Base-by-base conservation (phyloP, 306 rosid species). In the Medicago truncatula region DNA sequence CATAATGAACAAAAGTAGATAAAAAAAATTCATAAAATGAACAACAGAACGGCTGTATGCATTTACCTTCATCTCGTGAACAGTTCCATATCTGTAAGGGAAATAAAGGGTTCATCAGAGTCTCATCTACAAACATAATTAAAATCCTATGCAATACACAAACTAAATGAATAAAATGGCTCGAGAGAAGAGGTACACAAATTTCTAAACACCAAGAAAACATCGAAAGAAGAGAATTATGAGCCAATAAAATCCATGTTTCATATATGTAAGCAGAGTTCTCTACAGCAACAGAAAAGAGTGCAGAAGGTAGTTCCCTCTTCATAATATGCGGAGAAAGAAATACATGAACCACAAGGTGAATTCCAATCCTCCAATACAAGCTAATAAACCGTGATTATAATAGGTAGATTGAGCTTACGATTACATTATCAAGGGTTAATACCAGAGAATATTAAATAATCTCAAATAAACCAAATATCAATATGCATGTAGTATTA, bases 61-160 rank as follows among this genome's bases (percentile, higher is more conserved):
- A 66, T 41, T 80, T 77, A 93, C 98, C 98, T 91, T 93, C 98
- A 18, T 91, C 96, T 39, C 97, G 92, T 5, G 98, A 89, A 79
- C 98, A 93, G 16, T 93, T 89, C 98, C 98, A 91, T 89, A 93
- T 89, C 98, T 93, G 97, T 76, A 84, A 79, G 79, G 91, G 58
- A 81, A 86, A 71, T 73, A 65, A 64, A 78, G 53, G 47, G 74
- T 72, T 59, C 20, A 76, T 89, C 83, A 93, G 83, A 85, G 47
- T 13, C 71, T 44, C 38, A 47, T 23, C 47, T 17, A 66, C 21
- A 39, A 60, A 65, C 49, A 63, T 39, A 73, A 38, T 40, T 36
- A 71, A 10, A 38, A 17, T 49, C 67, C 23, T 72, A 47, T 60
- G 77, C 75, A 46, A 64, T 15, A 56, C 15, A 62, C 38, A 3